These are phyloP conservation scores for Pleurotus tuber-regium DNA, from an alignment of 768 basidiomycete genomes.

Conservation along the genomic window DNA sequence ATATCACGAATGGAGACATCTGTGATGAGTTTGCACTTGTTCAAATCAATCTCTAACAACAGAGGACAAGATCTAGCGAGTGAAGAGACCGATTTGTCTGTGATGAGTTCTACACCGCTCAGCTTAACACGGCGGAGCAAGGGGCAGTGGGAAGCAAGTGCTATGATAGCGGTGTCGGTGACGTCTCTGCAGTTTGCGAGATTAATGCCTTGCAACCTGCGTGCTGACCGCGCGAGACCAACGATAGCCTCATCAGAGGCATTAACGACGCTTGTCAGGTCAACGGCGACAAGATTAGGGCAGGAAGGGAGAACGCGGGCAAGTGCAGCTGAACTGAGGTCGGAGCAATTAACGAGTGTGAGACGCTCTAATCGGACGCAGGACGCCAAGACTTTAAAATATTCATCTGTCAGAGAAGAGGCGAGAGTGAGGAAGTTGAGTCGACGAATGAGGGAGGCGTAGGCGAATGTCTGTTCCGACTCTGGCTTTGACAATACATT, in stretches of 20 bases:
- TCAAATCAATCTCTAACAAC: slow-evolving; percentile 92
- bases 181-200: slow-evolving; percentile 79
- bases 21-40: slow-evolving; percentile 75
- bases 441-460: slow-evolving; percentile 83
- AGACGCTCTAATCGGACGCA: slow-evolving; percentile 87
- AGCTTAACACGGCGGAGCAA: slow-evolving; percentile 89
- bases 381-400: slow-evolving; percentile 65
- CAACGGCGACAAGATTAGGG: slow-evolving; percentile 80
- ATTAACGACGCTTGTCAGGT: slow-evolving; percentile 70
- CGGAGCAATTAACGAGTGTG: slow-evolving; percentile 77
- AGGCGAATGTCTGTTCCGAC: slow-evolving; percentile 77
- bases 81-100: slow-evolving; percentile 71
- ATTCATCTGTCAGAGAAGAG: slow-evolving; percentile 66
- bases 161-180: slow-evolving; percentile 73
- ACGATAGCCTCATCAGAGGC: slow-evolving; percentile 72
- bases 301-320: slow-evolving; percentile 63
- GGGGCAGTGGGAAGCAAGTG: slow-evolving; percentile 72
- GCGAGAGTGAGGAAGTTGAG: slow-evolving; percentile 84
- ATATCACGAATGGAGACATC: slow-evolving; percentile 79
- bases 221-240: slow-evolving; percentile 67
- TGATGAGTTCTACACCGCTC: slow-evolving; percentile 70
- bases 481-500: slow-evolving; percentile 50
- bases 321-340: slow-evolving; percentile 64
- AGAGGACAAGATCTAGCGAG: slow-evolving; percentile 79
- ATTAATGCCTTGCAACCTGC: slow-evolving; percentile 88